Evolutionary conservation across 495 filamentous ascomycete species (phyloP).

Genomic region (Apodospora peruviana): DNA sequence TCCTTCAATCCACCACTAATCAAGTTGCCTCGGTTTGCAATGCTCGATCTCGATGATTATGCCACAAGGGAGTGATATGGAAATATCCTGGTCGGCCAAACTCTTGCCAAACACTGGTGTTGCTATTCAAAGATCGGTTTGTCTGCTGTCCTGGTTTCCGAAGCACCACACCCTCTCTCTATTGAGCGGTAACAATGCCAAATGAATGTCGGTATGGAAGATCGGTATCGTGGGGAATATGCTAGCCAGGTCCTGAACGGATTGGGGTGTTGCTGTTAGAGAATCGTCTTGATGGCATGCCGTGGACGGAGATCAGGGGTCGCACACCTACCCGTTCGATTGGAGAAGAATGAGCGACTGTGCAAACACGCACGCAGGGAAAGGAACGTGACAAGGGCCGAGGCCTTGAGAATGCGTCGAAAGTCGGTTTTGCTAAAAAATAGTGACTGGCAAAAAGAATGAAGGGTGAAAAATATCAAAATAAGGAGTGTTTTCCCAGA

Average conservation of each 20-base stretch:
- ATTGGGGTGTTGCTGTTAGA: constrained; percentile 18
- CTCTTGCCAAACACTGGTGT: no score
- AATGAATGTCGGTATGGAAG: neutral
- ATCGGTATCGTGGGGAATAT: neutral
- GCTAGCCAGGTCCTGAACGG: neutral
- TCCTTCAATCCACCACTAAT: no score
- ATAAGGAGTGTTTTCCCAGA: constrained; percentile 11
- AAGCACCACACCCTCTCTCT: constrained; percentile 3
- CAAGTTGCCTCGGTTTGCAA: no score
- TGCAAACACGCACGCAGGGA: constrained; percentile 12
- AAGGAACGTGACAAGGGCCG: constrained; percentile 13
- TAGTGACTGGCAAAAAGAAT: constrained; percentile 8
- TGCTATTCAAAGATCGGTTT: constrained; percentile 2
- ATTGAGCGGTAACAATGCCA: constrained; percentile 15
- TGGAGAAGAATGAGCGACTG: constrained; percentile 17
- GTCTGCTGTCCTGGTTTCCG: constrained; percentile 11
- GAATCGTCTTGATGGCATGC: constrained; percentile 17
- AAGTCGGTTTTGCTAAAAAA: constrained; percentile 7
- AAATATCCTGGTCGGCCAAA: no score
- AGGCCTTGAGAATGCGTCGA: constrained; percentile 3
- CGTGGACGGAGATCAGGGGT: constrained; percentile 24
- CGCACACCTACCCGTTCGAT: constrained; percentile 20
- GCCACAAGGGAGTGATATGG: no score
- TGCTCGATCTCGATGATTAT: no score
- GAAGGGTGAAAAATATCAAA: constrained; percentile 6